Base-by-base conservation (phyloP, 2,329 filamentous ascomycete species). In the Epichloe glyceriae region DNA sequence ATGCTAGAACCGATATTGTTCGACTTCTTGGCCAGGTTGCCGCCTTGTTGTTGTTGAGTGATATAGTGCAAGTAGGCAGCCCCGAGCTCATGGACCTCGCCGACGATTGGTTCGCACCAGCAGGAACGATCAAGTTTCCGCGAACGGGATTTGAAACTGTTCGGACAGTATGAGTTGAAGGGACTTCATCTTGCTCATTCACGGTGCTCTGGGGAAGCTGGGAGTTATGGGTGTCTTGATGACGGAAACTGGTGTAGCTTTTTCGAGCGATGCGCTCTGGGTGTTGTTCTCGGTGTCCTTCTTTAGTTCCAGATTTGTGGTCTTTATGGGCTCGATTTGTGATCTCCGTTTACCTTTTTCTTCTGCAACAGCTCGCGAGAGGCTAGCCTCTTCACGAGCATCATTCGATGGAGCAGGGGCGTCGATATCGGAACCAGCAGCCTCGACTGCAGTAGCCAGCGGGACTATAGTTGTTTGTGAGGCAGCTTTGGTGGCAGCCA, bases 251-350 rank as follows among this genome's bases (percentile, higher is more conserved):
- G 87, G 84, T 62, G 83, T 85, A n/a, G 88, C 88, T 68, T 95
- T 81, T 62, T 93, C 78, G 17, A 95, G 71, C 2, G 85, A 89
- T 30, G 88, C 89, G 50, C 80, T 85, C 59, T 88, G 85, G 50
- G 95, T 70, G 67, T 95, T 89, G 52, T 94, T 86, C 78, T 94
- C 85, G 55, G 90, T 78, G 15, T 81, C 84, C 61, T 93, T 87
- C 63, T 17, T 14, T 15, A 14, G 15, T 5, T 67, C 63, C 15
- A 76, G 52, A 19, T 33, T 15, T 7, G 26, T 53, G 75, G 69
- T 80, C 38, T 67, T 69, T 48, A 86, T 83, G 17, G 79, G 78
- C 30, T 82, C 76, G 19, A 76, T 61, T 10, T 60, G 50, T 17
- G 62, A 55, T 51, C 63, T 71, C 33, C 65, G 70, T 54, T 61